Percentiles rank a stretch among this genome's conserved stretches.
Conservation (phyloP, 1,139 yeast species). For the Kodamaea ohmeri region DNA sequence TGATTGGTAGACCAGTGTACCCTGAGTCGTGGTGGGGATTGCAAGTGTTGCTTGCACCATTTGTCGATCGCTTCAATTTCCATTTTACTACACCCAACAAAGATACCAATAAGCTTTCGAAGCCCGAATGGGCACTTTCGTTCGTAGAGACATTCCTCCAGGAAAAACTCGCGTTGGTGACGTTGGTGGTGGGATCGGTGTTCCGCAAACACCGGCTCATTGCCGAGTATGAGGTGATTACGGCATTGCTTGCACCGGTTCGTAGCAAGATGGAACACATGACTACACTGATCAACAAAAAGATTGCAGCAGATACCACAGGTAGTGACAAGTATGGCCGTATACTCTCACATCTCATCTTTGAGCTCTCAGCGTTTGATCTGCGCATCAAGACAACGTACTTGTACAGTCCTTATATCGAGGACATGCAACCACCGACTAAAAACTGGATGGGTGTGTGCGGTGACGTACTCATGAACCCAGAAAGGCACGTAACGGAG, state of each 20-base stretch:
- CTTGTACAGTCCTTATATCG: constrained; percentile 52
- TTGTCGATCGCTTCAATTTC: constrained; percentile 61
- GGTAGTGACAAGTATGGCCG: constrained; percentile 40
- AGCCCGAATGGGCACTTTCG: constrained; percentile 77
- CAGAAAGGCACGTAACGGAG: no score
- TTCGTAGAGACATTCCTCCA: constrained; percentile 52
- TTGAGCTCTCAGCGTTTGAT: constrained; percentile 61
- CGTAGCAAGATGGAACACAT: constrained; percentile 42
- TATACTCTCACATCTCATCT: constrained; percentile 57
- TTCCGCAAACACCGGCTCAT: constrained; percentile 30
- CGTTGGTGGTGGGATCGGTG: constrained; percentile 29
- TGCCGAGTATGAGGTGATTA: constrained; percentile 51
- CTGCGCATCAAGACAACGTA: constrained; percentile 50
- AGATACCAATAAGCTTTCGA: constrained; percentile 67
- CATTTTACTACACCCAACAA: constrained; percentile 61
- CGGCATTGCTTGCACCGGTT: constrained; percentile 51
- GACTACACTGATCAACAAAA: constrained; percentile 28
- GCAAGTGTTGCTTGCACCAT: constrained; percentile 52
- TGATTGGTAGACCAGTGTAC: constrained; percentile 30
- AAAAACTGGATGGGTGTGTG: constrained; percentile 59
- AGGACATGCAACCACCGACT: constrained; percentile 25
- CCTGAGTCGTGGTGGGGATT: constrained; percentile 60
- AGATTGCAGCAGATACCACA: constrained; percentile 19
- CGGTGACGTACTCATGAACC: constrained; percentile 48
- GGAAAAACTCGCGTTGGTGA: constrained; percentile 39